Base-by-base conservation (phyloP, 441 rosid genomes). In the Gossypium laxum region DNA sequence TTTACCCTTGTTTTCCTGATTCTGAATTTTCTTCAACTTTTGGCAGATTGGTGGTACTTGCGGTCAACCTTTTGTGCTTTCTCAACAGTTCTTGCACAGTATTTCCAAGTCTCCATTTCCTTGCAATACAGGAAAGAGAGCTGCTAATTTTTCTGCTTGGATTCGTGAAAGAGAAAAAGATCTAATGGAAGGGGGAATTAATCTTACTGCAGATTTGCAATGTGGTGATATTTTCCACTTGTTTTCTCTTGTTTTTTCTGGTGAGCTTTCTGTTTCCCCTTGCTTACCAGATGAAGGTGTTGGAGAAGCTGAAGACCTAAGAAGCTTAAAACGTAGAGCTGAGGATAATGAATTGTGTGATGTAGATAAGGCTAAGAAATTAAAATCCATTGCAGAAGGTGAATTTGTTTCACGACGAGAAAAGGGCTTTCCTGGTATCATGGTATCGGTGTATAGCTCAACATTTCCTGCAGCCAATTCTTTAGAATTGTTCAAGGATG, bases 371-470 rank as follows among this genome's bases (percentile, higher is more conserved):
- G 80, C 80, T 76, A 92, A 91, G 84, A 92, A 85, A 77, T 57
- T 84, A 56, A 95, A 82, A 83, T 81, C 79, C 72, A 71, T 86
- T 32, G 80, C 83, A 24, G 96, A 92, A 71, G 81, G 90, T 67
- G 99, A 92, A 78, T 85, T 88, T 71, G 64, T 71, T 83, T 88
- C 89, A 66, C 95, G 98, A 22, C 85, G 90, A 70, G 99, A 86
- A 80, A 95, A 95, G 81, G 99, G 99, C 18, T 92, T 91, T 82
- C 99, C 99, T 70, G 97, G 98, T 61, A 84, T 95, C 72, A 71
- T 63, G 71, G 85, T 91, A 32, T 85, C 82, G 76, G 72, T 87
- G 70, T 81, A 74, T 28, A 86, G 89, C 69, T 82, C 83, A 72
- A 77, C 72, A 51, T 57, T 91, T 73, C 78, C 61, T 56, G 74